Base-by-base conservation (phyloP, 805 yeast species). In the Lipomyces orientalis region DNA sequence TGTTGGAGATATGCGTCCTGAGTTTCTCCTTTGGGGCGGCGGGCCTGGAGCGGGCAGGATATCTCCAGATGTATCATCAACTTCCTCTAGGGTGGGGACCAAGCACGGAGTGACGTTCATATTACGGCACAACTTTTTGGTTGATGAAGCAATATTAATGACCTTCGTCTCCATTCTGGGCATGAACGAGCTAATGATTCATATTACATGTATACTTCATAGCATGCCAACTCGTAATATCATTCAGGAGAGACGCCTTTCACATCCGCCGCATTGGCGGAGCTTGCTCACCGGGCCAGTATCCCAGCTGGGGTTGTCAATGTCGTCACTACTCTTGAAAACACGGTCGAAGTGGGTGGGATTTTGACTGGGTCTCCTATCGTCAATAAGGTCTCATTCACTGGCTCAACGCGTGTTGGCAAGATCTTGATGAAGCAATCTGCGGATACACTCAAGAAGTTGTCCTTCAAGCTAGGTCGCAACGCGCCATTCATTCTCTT, bases 401-500 rank as follows among this genome's bases (percentile, higher is more conserved):
- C 95, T 9, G 95, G 95, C 14, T 88, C 93, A 31, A 90, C 95
- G 2, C 82, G 82, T 4, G 89, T 90, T 9, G 95, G 94, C 51
- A 88, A 86, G 76, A 75, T 87, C 43, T 82, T 90, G 64, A 86
- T 87, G 87, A 76, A 79, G 62, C 91, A 88, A 75, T 83, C 89
- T 4, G 68, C 82, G 16, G 81, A 86, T 14, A 85, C 91, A 0
- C 81, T 90, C 74, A 90, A 90, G 81, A 90, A 89, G 76, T 78
- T 88, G 60, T 86, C 91, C 1, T 81, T 90, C 76, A 94, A 90
- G 78, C 83, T 90, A 57, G 94, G 95, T 39, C 95, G 95, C 39
- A 90, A 90, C 77, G 92, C 94, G n/a, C 93, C 95, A 1, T 86
- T 89, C 71, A 84, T 90, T 64, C 88, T 90, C 1, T 90, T 90